These are phyloP conservation scores for Dicorynia guianensis DNA, from an alignment of 306 rosid species.

Conservation along the genomic window DNA sequence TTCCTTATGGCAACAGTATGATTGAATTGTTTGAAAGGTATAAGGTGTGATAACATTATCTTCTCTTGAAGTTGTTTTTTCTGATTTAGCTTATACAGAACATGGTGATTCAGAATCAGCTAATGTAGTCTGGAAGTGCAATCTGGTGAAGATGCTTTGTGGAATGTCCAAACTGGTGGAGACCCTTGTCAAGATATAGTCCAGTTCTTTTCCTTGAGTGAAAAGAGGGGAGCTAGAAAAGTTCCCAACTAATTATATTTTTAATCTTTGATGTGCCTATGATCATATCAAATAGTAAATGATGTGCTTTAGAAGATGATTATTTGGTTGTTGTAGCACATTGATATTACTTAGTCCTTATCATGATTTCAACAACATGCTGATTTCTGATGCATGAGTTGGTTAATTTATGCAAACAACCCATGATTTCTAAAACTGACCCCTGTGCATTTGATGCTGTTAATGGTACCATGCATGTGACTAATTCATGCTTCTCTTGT, in stretches of 20 bases:
- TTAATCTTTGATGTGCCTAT: slow-evolving; percentile 10
- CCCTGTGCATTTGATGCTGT: slow-evolving; percentile 29
- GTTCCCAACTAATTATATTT: no score
- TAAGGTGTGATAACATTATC: not conserved
- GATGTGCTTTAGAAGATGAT: slow-evolving; percentile 1
- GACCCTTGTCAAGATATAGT: slow-evolving; percentile 13
- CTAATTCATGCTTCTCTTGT: slow-evolving; percentile 8
- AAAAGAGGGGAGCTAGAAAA: slow-evolving; percentile 9
- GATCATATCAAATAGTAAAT: slow-evolving; percentile 15
- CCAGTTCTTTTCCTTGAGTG: slow-evolving; percentile 12
- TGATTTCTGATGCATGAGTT: slow-evolving; percentile 16
- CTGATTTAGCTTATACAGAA: slow-evolving; percentile 3
- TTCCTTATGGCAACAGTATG: slow-evolving; percentile 22
- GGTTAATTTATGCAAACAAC: not conserved
- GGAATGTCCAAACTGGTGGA: slow-evolving; percentile 11
- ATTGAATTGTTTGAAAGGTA: slow-evolving; percentile 12
- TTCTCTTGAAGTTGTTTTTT: not conserved
- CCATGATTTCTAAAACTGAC: not conserved
- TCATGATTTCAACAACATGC: not conserved
- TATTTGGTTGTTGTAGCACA: slow-evolving; percentile 23
- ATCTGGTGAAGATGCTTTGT: slow-evolving; percentile 3
- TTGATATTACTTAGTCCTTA: slow-evolving; percentile 22
- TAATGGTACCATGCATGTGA: slow-evolving; percentile 13
- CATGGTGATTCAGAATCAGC: slow-evolving; percentile 2
- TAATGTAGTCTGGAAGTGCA: not conserved